Percentiles rank a stretch among this genome's conserved stretches.
These are phyloP conservation scores for Aureobasidium sp. DNA, from an alignment of 2,329 filamentous ascomycete genomes.

Conservation along the genomic window DNA sequence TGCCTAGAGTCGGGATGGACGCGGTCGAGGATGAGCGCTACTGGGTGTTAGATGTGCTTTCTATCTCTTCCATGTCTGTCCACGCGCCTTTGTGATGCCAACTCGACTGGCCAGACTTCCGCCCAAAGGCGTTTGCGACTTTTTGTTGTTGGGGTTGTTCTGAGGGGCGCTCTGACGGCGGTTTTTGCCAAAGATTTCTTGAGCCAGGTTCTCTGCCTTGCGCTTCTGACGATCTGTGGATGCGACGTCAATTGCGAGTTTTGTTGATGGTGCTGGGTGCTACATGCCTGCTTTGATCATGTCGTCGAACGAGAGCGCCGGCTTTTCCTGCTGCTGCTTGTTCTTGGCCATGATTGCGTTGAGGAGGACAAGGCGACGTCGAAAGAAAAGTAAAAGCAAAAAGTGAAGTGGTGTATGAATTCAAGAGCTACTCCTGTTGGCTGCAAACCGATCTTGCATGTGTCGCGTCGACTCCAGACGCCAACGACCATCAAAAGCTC, in stretches of 20 bases:
- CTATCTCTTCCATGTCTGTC: neutral
- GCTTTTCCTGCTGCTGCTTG: slow-evolving; percentile 20
- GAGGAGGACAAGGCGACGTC: too few relatives aligned
- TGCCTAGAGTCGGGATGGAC: slow-evolving; percentile 2
- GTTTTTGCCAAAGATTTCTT: slow-evolving; percentile 60
- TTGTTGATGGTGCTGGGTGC: neutral
- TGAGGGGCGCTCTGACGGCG: slow-evolving; percentile 53
- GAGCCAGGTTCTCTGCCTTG: slow-evolving; percentile 64
- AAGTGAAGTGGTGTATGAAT: neutral
- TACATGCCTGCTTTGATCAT: slow-evolving; percentile 45
- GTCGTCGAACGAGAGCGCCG: slow-evolving; percentile 41
- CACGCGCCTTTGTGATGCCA: slow-evolving; percentile 63
- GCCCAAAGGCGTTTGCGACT: slow-evolving; percentile 18
- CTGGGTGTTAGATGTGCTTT: neutral
- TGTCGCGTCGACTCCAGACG: slow-evolving; percentile 9
- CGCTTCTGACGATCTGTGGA: slow-evolving; percentile 59
- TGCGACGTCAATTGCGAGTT: slow-evolving; percentile 13
- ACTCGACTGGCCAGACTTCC: slow-evolving; percentile 63
- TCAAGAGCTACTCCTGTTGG: neutral
- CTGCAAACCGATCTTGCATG: slow-evolving; percentile 7
- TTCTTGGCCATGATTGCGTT: slow-evolving; percentile 5
- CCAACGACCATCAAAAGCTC: neutral
- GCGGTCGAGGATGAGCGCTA: slow-evolving; percentile 15
- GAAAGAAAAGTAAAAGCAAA: neutral
- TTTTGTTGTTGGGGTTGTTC: slow-evolving; percentile 34